Evolutionary conservation across 1,284 basidiomycete species (phyloP).

Genomic region (Ustilago curta): DNA sequence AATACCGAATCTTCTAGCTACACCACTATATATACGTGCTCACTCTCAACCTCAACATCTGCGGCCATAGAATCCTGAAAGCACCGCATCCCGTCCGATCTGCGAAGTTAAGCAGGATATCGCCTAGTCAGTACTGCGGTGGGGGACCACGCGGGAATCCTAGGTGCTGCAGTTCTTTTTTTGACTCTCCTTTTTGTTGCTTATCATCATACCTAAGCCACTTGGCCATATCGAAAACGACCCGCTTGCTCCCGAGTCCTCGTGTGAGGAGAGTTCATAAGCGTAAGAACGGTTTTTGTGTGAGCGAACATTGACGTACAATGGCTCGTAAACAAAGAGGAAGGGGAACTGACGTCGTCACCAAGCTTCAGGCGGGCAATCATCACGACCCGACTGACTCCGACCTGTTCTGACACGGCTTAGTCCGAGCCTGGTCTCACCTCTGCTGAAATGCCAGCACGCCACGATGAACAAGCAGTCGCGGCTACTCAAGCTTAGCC

Average conservation of each 20-base stretch:
- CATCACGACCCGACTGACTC: not conserved
- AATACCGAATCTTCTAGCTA: too few relatives aligned
- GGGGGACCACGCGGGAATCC: conserved; percentile 85
- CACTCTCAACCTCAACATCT: too few relatives aligned
- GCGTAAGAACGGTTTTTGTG: not conserved
- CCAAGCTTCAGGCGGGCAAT: too few relatives aligned
- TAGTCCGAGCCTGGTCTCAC: conserved; percentile 5
- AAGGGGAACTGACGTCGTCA: not conserved
- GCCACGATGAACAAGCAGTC: too few relatives aligned
- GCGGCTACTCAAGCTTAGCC: too few relatives aligned
- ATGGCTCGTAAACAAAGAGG: not conserved
- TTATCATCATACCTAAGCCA: not conserved
- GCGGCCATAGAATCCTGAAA: conserved; percentile 83
- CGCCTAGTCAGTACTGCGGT: conserved; percentile 85
- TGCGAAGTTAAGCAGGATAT: conserved; percentile 83
- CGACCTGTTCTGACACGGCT: conserved; percentile 1
- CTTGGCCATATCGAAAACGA: not conserved
- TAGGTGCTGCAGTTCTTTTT: conserved; percentile 77
- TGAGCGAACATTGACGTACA: not conserved
- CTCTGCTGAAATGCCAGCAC: not conserved
- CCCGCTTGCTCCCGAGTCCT: not conserved
- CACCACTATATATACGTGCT: too few relatives aligned
- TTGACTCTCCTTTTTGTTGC: too few relatives aligned
- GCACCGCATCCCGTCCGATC: conserved; percentile 84
- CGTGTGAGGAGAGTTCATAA: not conserved